Base-by-base conservation (phyloP, 805 yeast species). In the Ogataea henricii region DNA sequence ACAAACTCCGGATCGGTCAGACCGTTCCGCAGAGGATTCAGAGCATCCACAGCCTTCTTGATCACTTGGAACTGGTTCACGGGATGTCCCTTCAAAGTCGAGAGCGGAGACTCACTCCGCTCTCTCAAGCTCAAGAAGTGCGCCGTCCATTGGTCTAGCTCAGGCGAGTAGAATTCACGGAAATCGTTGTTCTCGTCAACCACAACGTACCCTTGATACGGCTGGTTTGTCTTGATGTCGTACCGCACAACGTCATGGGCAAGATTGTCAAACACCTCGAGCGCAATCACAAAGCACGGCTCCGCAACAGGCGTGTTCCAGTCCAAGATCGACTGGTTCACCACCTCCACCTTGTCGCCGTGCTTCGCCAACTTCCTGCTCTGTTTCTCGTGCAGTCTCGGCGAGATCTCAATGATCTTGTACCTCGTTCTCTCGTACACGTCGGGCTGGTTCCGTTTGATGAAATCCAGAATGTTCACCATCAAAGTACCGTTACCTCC, bases 401-500 rank as follows among this genome's bases (percentile, higher is more conserved):
- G 68, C 9, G 87, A 79, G 48, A 87, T 85, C 66, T 87, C 94
- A 53, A 87, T 82, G 45, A 87, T 82, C 61, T 79, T 81, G 62
- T 89, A 89, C 55, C 76, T 74, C 0, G 89, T 84, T 32, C 81
- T 72, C 10, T 69, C 65, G 63, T 87, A 89, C n/a, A 88, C 81
- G 32, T 85, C 90, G 0, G 95, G 91, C 53, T 85, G 83, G 17
- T 76, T 70, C 22, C 67, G 68, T 52, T 78, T 71, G 50, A 89
- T 75, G 61, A 74, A 88, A 58, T 83, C 82, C 52, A 89, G 65
- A 9, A 89, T 78, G 58, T 88, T 85, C 45, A 75, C 64, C 96
- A 89, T 89, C 50, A 89, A 66, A 0, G 95, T 88, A 35, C 96
- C 96, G 59, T 89, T 89, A 55, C 96, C 96, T 17, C 90, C 96